Base-by-base conservation (phyloP, 176 grass and related monocot genomes). In the Tuctoria greenei region DNA sequence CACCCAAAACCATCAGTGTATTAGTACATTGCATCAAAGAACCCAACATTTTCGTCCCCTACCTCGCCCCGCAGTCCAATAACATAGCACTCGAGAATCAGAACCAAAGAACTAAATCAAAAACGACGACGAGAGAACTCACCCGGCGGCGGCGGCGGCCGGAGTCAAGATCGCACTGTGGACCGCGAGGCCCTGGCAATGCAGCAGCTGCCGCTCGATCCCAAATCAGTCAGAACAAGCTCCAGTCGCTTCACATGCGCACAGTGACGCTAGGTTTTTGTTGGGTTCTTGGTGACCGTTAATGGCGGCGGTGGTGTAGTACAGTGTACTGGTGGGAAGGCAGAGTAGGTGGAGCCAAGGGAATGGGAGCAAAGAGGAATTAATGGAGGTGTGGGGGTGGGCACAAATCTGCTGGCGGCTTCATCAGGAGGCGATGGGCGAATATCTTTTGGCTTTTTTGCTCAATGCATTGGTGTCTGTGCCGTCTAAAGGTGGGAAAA, bases 231-330 rank as follows among this genome's bases (percentile, higher is more conserved):
- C 49, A 20, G 49, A 51, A 47, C 13, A 1, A 16, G 5, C 39
- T 11, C 3, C 24, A n/a, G 10, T 63, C 2, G 18, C 41, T 76
- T 65, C 81, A 83, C 73, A 47, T 76, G 81, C 43, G 31, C 81
- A 69, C 64, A 41, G 54, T 55, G 16, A 6, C 64, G 20, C 16
- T 1, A 44, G 26, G 27, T 10, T 64, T 68, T 83, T 63, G 64
- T 61, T 83, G 39, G 66, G 41, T 75, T 82, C 36, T 57, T 56
- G 61, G 49, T 24, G 78, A 47, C 62, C 49, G 62, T 37, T 71
- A 38, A 51, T 61, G 67, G 63, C 20, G 69, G 61, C 35, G 42
- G 28, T 13, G 68, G 46, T 35, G n/a, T n/a, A n/a, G n/a, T n/a
- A n/a, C n/a, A n/a, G n/a, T n/a, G 24, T 12, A 28, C 4, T 34